Percentiles rank a stretch among this genome's conserved stretches.
Conservation (phyloP, 108 stramenopile species). For the Pseudonitzschia delicatissima region DNA sequence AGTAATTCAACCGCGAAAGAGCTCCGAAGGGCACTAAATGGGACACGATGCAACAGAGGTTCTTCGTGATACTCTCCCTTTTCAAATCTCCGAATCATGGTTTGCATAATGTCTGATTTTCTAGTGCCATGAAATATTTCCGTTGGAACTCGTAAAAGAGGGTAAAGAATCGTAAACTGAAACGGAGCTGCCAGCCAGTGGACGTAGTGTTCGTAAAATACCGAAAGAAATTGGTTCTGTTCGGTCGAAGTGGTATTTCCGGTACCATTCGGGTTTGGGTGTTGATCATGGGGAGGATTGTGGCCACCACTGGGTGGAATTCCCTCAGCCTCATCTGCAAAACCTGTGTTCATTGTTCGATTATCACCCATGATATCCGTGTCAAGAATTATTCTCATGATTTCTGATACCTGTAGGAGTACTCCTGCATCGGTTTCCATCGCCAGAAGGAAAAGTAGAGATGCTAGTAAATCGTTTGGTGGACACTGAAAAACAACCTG, state of each 20-base stretch:
- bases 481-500: constrained; percentile 69
- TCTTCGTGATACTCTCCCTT: constrained; percentile 39
- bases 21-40: constrained; percentile 57
- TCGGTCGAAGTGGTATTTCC: constrained; percentile 35
- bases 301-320: constrained; percentile 26
- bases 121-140: constrained; percentile 10
- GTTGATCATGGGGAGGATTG: constrained; percentile 32
- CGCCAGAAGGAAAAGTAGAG: constrained; percentile 65
- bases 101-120: constrained; percentile 24
- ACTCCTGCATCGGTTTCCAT: constrained; percentile 80
- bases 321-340: constrained; percentile 55
- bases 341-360: constrained; percentile 41
- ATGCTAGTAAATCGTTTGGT: constrained; percentile 65
- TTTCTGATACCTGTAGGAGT: constrained; percentile 76
- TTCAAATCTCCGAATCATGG: constrained; percentile 35
- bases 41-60: constrained; percentile 38
- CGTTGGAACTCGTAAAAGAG: constrained; percentile 38
- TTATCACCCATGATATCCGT: constrained; percentile 74
- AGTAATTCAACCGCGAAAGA: constrained; percentile 84
- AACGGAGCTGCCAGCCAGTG: constrained; percentile 83
- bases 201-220: constrained; percentile 83
- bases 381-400: constrained; percentile 80
- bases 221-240: constrained; percentile 72
- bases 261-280: constrained; percentile 11
- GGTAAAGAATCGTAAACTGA: constrained; percentile 65